A percentile compares a stretch with the other conserved stretches of the same genome.
Conservation (phyloP, 2,329 filamentous ascomycete genomes). For the Fusarium ambrosium region DNA sequence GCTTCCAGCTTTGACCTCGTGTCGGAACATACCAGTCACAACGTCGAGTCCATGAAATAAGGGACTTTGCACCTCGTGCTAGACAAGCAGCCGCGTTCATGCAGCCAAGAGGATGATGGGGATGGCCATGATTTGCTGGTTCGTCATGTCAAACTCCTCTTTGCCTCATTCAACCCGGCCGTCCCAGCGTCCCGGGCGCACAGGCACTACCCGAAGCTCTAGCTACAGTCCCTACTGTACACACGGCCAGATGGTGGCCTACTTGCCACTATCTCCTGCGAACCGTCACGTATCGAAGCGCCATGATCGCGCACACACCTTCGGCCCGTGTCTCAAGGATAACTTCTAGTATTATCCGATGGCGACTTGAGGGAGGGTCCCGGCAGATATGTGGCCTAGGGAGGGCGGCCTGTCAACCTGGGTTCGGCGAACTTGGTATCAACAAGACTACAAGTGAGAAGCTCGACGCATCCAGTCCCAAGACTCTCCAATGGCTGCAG, state of each 20-base stretch:
- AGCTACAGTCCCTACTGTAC: slow-evolving; percentile 6
- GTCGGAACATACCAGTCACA: neutral
- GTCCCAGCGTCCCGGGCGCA: slow-evolving; percentile 26
- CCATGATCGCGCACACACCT: slow-evolving; percentile 16
- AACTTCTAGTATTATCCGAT: slow-evolving; percentile 8
- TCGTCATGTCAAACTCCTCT: neutral
- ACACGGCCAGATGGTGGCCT: slow-evolving; percentile 9
- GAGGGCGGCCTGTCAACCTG: neutral
- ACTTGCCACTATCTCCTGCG: slow-evolving; percentile 7
- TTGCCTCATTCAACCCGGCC: neutral
- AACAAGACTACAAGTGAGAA: neutral
- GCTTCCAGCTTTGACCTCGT: neutral
- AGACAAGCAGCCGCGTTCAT: slow-evolving; percentile 14
- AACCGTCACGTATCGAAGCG: slow-evolving; percentile 8
- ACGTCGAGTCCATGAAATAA: neutral
- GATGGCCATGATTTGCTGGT: neutral
- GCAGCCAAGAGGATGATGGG: slow-evolving; percentile 3
- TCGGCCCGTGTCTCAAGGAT: slow-evolving; percentile 27
- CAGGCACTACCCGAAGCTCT: slow-evolving; percentile 18
- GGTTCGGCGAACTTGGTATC: neutral
- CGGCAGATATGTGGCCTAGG: neutral
- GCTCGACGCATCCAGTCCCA: neutral
- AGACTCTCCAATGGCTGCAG: neutral
- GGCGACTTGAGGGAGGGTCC: neutral
- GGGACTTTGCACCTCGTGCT: slow-evolving; percentile 2